These are phyloP conservation scores for Aspergillus asperescens DNA, from an alignment of 495 filamentous ascomycete species.

Conservation along the genomic window DNA sequence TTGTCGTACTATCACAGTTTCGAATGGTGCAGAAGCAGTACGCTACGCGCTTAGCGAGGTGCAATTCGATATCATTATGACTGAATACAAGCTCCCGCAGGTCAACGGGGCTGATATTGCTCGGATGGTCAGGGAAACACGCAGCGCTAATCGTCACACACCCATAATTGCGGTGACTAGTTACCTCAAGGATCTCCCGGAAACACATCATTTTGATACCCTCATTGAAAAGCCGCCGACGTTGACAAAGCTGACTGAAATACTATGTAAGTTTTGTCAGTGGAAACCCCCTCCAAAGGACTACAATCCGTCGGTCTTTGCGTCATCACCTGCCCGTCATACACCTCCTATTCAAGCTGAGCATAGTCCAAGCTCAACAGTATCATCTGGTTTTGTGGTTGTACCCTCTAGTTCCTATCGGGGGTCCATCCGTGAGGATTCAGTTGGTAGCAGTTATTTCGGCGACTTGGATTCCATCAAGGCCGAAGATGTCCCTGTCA, in stretches of 20 bases:
- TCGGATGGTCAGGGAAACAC: slow-evolving; percentile 92
- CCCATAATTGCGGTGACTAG: slow-evolving; percentile 97
- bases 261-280: slow-evolving; percentile 76
- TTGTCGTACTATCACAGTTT: slow-evolving; percentile 89
- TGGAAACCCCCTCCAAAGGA: slow-evolving; percentile 75
- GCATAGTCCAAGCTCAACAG: slow-evolving; percentile 80
- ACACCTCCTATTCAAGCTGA: slow-evolving; percentile 55
- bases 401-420: slow-evolving; percentile 68
- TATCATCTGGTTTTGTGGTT: slow-evolving; percentile 67
- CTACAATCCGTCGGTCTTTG: slow-evolving; percentile 49
- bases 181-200: slow-evolving; percentile 91
- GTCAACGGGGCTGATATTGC: slow-evolving; percentile 93
- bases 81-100: slow-evolving; percentile 90
- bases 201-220: slow-evolving; percentile 89
- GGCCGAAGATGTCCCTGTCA: slow-evolving; percentile 72
- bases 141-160: slow-evolving; percentile 88
- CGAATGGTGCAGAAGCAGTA: slow-evolving; percentile 83
- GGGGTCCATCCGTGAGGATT: slow-evolving; percentile 75
- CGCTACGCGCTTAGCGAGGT: slow-evolving; percentile 91
- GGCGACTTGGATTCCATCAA: slow-evolving; percentile 76
- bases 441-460: slow-evolving; percentile 78
- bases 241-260: slow-evolving; percentile 77
- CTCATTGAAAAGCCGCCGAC: slow-evolving; percentile 96
- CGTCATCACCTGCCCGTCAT: slow-evolving; percentile 56
- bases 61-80: slow-evolving; percentile 93